These are phyloP conservation scores for Aspergillus oerlinghausenensis DNA, from an alignment of 2,329 filamentous ascomycete species.

Conservation along the genomic window DNA sequence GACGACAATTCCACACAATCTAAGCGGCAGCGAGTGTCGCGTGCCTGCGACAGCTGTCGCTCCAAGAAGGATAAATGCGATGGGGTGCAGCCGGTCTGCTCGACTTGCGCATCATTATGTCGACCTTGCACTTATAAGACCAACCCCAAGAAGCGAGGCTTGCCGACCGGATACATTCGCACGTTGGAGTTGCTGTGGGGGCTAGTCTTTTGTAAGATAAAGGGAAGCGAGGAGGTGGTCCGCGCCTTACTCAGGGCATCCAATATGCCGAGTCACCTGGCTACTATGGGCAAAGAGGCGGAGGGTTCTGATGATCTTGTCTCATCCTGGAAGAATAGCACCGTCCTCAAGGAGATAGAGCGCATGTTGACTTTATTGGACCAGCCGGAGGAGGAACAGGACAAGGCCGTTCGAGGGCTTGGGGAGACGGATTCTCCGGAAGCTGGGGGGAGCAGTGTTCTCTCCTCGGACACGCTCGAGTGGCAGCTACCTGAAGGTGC, in stretches of 20 bases:
- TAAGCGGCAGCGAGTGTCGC: constrained; percentile 62
- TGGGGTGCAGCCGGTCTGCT: constrained; percentile 62
- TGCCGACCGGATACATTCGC: constrained; percentile 75
- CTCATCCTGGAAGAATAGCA: constrained; percentile 59
- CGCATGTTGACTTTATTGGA: constrained; percentile 50
- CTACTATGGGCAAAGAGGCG: constrained; percentile 35
- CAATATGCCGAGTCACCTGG: constrained; percentile 34
- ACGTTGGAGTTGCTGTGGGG: constrained; percentile 66
- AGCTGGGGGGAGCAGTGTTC: constrained; percentile 26
- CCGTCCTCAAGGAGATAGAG: constrained; percentile 60
- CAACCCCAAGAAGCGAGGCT: constrained; percentile 69
- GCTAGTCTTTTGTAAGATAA: constrained; percentile 60
- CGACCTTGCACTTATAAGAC: constrained; percentile 67
- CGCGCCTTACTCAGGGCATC: constrained; percentile 50
- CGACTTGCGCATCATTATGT: constrained; percentile 60
- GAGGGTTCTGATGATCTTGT: constrained; percentile 55
- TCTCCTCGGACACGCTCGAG: constrained; percentile 29
- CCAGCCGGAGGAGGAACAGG: constrained; percentile 36
- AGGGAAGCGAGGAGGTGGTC: constrained; percentile 56
- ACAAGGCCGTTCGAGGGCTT: constrained; percentile 21
- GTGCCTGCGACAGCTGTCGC: constrained; percentile 66
- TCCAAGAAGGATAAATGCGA: constrained; percentile 68
- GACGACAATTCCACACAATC: constrained; percentile 30
- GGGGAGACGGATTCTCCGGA: constrained; percentile 25
- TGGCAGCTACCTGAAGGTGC: constrained; percentile 30